Conservation (phyloP, 2,329 filamentous ascomycete genomes). For the Aspergillus oerlinghausenensis region DNA sequence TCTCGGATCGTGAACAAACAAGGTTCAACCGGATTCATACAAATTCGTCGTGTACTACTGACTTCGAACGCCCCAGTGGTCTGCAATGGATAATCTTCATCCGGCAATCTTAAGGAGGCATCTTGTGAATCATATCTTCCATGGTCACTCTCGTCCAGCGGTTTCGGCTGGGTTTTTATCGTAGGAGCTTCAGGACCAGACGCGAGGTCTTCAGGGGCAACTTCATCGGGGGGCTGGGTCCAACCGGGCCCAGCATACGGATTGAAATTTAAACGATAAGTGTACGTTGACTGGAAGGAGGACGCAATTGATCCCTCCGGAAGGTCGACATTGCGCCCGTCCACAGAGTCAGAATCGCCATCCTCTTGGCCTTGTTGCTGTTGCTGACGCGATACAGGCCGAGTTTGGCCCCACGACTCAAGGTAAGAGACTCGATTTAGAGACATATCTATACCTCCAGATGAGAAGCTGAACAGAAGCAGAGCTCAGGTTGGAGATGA, state of each 20-base stretch:
- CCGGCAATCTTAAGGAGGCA: constrained; percentile 10
- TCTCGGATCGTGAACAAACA: not conserved
- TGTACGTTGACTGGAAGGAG: constrained; percentile 33
- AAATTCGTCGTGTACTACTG: constrained; percentile 47
- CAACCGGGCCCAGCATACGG: constrained; percentile 37
- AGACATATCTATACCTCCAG: constrained; percentile 31
- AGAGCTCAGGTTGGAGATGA: not conserved
- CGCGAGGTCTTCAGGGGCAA: constrained; percentile 23
- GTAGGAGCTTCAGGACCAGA: constrained; percentile 19
- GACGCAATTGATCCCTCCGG: constrained; percentile 28
- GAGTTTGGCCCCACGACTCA: constrained; percentile 40
- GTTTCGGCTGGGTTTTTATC: constrained; percentile 17
- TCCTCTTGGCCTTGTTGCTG: constrained; percentile 14
- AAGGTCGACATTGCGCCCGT: constrained; percentile 25
- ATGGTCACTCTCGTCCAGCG: constrained; percentile 11
- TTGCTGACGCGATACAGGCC: constrained; percentile 24
- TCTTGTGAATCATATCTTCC: constrained; percentile 8
- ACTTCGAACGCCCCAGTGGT: constrained; percentile 51
- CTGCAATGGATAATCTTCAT: constrained; percentile 16
- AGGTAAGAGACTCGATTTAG: constrained; percentile 40
- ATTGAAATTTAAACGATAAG: constrained; percentile 39
- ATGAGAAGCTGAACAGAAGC: not conserved
- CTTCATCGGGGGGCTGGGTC: constrained; percentile 28
- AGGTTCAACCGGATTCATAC: constrained; percentile 32
- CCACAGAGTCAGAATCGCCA: constrained; percentile 23